Conservation (phyloP, 768 basidiomycete species). For the Mrakia blollopis region DNA sequence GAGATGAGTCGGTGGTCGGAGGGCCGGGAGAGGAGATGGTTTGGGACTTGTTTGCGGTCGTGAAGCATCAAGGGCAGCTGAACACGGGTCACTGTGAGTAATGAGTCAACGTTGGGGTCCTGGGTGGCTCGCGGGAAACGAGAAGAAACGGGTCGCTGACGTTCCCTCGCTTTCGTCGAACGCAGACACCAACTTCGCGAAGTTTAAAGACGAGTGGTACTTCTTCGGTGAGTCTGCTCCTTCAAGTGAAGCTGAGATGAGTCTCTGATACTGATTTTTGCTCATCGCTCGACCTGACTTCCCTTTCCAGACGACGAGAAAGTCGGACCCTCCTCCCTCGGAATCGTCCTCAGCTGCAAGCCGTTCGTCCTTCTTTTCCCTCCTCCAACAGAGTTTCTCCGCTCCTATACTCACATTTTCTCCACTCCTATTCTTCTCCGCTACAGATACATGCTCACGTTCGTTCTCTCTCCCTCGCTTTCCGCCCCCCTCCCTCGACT, state of each 20-base stretch:
- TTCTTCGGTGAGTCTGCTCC: conserved; percentile 15
- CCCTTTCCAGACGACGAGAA: conserved; percentile 26
- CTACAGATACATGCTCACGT: conserved; percentile 26
- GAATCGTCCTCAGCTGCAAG: conserved; percentile 24
- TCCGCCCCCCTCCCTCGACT: not conserved
- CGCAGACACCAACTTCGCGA: conserved; percentile 67
- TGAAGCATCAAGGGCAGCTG: conserved; percentile 90
- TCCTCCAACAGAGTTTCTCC: not conserved
- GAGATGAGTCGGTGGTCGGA: conserved; percentile 46
- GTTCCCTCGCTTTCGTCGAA: not conserved
- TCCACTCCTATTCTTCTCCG: not conserved
- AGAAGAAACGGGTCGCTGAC: not conserved
- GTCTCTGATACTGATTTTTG: not conserved
- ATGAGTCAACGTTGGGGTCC: too few relatives aligned
- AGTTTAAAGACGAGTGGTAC: conserved; percentile 90
- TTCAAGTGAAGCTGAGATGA: too few relatives aligned
- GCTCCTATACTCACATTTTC: not conserved
- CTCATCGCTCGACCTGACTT: not conserved
- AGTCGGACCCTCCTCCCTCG: conserved; percentile 13
- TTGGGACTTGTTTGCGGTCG: conserved; percentile 87
- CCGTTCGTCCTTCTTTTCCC: conserved; percentile 3
- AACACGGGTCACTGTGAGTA: conserved; percentile 74
- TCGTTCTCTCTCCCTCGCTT: not conserved
- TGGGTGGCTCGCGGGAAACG: not conserved
- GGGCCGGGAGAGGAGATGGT: conserved; percentile 51